phyloP scores from a whole-genome alignment of 1,139 yeast species.

The Pichia sp. region DNA sequence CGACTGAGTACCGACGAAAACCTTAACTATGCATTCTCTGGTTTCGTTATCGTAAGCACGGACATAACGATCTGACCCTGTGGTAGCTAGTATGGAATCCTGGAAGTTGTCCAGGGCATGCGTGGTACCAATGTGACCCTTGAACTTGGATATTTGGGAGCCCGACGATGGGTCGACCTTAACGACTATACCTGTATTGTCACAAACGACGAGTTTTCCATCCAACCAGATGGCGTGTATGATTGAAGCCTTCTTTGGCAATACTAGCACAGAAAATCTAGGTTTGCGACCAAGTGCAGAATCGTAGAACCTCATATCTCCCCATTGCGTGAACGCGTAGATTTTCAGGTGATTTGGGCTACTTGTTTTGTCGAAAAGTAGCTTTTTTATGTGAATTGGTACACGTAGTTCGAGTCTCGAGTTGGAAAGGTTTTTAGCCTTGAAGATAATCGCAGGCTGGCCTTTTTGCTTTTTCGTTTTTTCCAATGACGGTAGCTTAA shows the following conservation, averaged over 20 bases:
- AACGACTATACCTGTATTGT: conserved; percentile 52
- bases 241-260: conserved; percentile 35
- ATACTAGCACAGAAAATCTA: conserved; percentile 42
- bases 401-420: conserved; percentile 61
- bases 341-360: conserved; percentile 39
- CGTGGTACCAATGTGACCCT: conserved; percentile 45
- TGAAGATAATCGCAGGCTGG: conserved; percentile 37
- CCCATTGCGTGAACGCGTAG: conserved; percentile 64
- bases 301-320: conserved; percentile 62
- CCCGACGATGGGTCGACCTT: conserved; percentile 46
- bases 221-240: conserved; percentile 10
- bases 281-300: conserved; percentile 61
- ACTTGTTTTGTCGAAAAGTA: conserved; percentile 38
- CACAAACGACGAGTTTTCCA: conserved; percentile 49
- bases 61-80: conserved; percentile 83
- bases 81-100: conserved; percentile 44
- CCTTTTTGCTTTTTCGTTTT: conserved; percentile 23
- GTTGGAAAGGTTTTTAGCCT: conserved; percentile 63
- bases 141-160: conserved; percentile 39
- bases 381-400: conserved; percentile 59
- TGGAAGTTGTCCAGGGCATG: conserved; percentile 25
- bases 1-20: conserved; percentile 73
- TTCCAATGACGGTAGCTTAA: conserved; percentile 33
- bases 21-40: conserved; percentile 62
- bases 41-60: conserved; percentile 63